A percentile compares a stretch with the other conserved stretches of the same genome.
Conservation (phyloP, 2,329 filamentous ascomycete genomes). For the Colletotrichum ledebouriae region DNA sequence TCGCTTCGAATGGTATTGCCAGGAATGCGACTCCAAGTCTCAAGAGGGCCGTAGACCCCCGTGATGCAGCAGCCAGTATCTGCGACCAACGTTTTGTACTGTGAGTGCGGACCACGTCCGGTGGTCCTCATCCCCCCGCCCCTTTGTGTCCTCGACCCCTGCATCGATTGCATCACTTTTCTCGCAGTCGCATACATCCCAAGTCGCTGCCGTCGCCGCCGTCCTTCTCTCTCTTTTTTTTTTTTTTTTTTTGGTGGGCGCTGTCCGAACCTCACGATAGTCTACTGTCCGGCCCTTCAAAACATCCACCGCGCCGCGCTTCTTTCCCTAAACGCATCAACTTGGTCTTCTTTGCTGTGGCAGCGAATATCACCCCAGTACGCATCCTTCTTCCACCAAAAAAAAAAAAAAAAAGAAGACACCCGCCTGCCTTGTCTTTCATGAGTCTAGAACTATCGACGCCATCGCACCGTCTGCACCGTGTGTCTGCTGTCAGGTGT, state of each 20-base stretch:
- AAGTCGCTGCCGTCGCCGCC: constrained; percentile 12
- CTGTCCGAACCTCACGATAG: not conserved
- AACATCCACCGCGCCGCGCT: constrained; percentile 2
- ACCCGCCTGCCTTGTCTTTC: constrained; percentile 19
- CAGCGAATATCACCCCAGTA: not conserved
- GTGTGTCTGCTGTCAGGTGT: constrained; percentile 23
- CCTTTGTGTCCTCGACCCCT: constrained; percentile 34
- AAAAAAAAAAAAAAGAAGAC: not conserved
- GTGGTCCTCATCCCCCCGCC: not conserved
- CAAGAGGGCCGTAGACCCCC: constrained; percentile 18
- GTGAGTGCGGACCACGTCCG: constrained; percentile 14
- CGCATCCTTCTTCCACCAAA: not conserved
- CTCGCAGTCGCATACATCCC: constrained; percentile 31
- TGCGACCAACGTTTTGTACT: constrained; percentile 27
- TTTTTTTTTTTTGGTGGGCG: not conserved
- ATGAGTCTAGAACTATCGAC: constrained; percentile 36
- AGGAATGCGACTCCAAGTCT: constrained; percentile 23
- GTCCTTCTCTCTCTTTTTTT: no score
- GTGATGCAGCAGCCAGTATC: constrained; percentile 26
- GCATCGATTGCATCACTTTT: constrained; percentile 44
- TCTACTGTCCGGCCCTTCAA: constrained; percentile 15
- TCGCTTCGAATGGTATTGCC: not conserved
- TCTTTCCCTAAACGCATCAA: not conserved
- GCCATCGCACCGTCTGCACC: constrained; percentile 38
- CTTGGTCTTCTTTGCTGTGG: not conserved